phyloP scores from a whole-genome alignment of 2,329 filamentous ascomycete genomes.

The Ilyonectria robusta region DNA sequence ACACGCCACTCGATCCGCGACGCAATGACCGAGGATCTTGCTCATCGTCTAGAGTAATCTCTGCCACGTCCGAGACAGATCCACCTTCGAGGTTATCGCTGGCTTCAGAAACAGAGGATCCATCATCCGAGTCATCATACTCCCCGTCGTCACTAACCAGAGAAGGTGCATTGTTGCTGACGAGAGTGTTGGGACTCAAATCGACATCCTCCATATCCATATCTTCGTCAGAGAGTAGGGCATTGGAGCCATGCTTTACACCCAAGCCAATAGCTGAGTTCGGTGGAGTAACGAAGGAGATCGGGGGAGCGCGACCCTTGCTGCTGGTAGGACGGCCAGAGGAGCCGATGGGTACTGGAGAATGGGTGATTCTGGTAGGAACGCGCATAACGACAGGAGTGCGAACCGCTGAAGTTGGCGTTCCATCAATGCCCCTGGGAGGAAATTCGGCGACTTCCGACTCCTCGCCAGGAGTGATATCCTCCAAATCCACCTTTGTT shows the following conservation, averaged over 20 bases:
- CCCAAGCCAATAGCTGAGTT: conserved; percentile 40
- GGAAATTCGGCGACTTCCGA: conserved; percentile 56
- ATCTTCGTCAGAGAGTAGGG: conserved; percentile 59
- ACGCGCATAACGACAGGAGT: conserved; percentile 68
- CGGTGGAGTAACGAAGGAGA: conserved; percentile 57
- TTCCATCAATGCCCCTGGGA: conserved; percentile 22
- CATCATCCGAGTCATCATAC: conserved; percentile 80
- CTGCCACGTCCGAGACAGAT: conserved; percentile 71
- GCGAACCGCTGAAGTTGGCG: conserved; percentile 45
- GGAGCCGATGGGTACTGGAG: conserved; percentile 60
- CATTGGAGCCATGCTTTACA: conserved; percentile 40
- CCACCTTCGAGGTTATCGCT: conserved; percentile 72
- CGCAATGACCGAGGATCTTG: conserved; percentile 62
- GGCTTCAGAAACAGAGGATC: conserved; percentile 71
- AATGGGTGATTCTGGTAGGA: conserved; percentile 70
- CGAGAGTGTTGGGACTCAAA: conserved; percentile 77
- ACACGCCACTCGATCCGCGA: conserved; percentile 59
- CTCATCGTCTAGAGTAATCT: conserved; percentile 74
- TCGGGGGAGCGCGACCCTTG: conserved; percentile 64
- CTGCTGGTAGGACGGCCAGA: conserved; percentile 67
- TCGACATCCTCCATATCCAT: conserved; percentile 71
- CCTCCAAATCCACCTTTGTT: conserved; percentile 65
- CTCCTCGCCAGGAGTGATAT: conserved; percentile 68
- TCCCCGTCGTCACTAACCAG: conserved; percentile 86
- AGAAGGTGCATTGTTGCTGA: conserved; percentile 83